Conservation (phyloP, 164 flowering plant species). For the Pachysandra terminalis region DNA sequence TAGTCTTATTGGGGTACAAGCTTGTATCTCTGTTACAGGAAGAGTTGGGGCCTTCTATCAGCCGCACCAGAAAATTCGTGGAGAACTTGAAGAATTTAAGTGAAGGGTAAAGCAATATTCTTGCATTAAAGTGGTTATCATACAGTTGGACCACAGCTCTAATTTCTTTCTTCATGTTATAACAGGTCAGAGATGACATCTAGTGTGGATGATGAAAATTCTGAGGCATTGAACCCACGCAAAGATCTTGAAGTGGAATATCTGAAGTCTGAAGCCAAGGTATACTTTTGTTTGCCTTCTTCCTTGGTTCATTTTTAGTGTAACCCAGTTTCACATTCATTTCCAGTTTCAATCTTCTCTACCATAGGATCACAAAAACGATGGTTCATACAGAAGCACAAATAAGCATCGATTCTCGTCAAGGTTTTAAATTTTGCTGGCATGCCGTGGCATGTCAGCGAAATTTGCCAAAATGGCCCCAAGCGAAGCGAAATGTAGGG, state of each 20-base stretch:
- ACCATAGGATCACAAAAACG: not conserved
- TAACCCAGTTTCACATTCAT: not conserved
- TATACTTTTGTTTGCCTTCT: constrained; percentile 15
- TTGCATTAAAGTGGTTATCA: constrained; percentile 1
- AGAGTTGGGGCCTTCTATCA: constrained; percentile 60
- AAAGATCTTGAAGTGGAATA: constrained; percentile 81
- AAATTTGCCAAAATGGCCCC: constrained; percentile 42
- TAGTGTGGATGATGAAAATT: constrained; percentile 33
- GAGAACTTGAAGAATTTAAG: constrained; percentile 64
- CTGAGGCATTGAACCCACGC: constrained; percentile 47
- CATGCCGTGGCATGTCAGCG: too few relatives aligned
- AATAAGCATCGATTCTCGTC: too few relatives aligned
- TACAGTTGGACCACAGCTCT: not conserved
- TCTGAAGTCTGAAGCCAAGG: constrained; percentile 77
- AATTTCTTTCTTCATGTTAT: not conserved
- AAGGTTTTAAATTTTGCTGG: too few relatives aligned
- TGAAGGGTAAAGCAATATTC: constrained; percentile 48
- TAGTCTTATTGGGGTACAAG: not conserved
- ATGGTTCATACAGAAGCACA: not conserved
- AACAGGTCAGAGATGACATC: constrained; percentile 44
- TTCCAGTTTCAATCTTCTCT: not conserved
- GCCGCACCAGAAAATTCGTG: constrained; percentile 54
- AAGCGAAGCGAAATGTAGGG: too few relatives aligned
- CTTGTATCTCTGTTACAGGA: constrained; percentile 39
- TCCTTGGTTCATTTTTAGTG: not conserved